phyloP scores from a whole-genome alignment of 208 protist genomes.

The Angomonas ambiguus region DNA sequence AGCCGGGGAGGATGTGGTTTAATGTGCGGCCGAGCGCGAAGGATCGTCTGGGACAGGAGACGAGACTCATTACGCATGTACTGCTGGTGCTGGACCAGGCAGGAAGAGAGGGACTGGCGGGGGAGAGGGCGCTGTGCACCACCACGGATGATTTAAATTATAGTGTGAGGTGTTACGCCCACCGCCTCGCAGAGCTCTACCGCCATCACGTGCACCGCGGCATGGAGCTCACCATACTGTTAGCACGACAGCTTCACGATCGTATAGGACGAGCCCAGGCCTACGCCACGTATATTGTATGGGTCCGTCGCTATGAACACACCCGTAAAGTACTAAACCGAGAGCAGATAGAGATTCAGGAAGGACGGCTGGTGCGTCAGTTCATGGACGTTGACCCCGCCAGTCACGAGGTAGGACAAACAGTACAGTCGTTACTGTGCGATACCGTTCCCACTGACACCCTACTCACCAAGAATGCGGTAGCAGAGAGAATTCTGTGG shows the following conservation, averaged over 20 bases:
- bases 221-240: constrained; percentile 41
- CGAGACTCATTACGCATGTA: constrained; percentile 55
- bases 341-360: constrained; percentile 52
- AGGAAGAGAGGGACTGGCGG: constrained; percentile 50
- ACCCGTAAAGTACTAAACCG: constrained; percentile 23
- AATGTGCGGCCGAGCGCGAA: constrained; percentile 24
- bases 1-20: constrained; percentile 12
- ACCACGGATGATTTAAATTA: constrained; percentile 32
- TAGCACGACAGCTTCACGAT: constrained; percentile 45
- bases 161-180: constrained; percentile 41
- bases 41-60: constrained; percentile 26
- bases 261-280: constrained; percentile 15
- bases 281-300: not conserved
- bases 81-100: constrained; percentile 56
- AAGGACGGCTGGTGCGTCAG: constrained; percentile 51
- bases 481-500: constrained; percentile 72
- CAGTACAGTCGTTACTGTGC: constrained; percentile 60
- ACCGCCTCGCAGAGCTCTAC: constrained; percentile 46
- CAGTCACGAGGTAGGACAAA: constrained; percentile 20
- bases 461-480: constrained; percentile 59
- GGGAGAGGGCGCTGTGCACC: constrained; percentile 48
- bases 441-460: constrained; percentile 29
- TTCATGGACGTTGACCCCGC: constrained; percentile 50
- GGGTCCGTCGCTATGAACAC: not conserved
- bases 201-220: constrained; percentile 41